phyloP scores from a whole-genome alignment of 2,329 filamentous ascomycete species.

The Fusarium sp. region DNA sequence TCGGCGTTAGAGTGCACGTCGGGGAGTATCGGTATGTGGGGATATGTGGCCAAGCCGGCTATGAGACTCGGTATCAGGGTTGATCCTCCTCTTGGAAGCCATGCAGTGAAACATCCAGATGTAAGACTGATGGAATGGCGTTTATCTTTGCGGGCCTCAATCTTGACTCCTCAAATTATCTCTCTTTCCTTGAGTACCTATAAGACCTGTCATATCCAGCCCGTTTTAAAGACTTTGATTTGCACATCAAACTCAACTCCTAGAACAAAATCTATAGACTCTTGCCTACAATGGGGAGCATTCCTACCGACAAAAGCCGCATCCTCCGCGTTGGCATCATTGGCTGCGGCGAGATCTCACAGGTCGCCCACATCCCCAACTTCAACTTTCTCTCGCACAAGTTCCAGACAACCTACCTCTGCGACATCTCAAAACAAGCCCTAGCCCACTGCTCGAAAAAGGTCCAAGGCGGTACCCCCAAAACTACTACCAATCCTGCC shows the following conservation, averaged over 20 bases:
- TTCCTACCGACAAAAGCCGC: neutral
- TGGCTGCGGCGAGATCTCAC: constrained; percentile 66
- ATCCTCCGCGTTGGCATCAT: constrained; percentile 54
- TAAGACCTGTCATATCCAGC: too few relatives aligned
- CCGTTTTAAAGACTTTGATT: too few relatives aligned
- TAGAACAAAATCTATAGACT: neutral
- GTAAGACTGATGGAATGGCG: too few relatives aligned
- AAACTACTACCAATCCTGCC: constrained; percentile 55
- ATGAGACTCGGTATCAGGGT: neutral
- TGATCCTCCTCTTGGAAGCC: too few relatives aligned
- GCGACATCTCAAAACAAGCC: constrained; percentile 62
- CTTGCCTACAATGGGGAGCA: neutral
- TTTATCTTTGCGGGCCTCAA: too few relatives aligned
- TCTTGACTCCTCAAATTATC: too few relatives aligned
- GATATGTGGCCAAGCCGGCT: neutral
- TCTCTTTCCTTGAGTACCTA: too few relatives aligned
- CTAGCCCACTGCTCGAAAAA: constrained; percentile 46
- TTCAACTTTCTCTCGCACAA: constrained; percentile 61
- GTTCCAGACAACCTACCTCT: constrained; percentile 65
- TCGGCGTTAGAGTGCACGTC: neutral
- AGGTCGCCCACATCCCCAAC: constrained; percentile 68
- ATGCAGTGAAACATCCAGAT: too few relatives aligned
- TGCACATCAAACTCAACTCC: too few relatives aligned
- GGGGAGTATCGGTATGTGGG: constrained; percentile 3
- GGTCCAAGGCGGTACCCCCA: constrained; percentile 36